Percentiles rank a stretch among this genome's conserved stretches.
These are phyloP conservation scores for Aquilaria sinensis DNA, from an alignment of 345 rosid genomes.

Conservation along the genomic window DNA sequence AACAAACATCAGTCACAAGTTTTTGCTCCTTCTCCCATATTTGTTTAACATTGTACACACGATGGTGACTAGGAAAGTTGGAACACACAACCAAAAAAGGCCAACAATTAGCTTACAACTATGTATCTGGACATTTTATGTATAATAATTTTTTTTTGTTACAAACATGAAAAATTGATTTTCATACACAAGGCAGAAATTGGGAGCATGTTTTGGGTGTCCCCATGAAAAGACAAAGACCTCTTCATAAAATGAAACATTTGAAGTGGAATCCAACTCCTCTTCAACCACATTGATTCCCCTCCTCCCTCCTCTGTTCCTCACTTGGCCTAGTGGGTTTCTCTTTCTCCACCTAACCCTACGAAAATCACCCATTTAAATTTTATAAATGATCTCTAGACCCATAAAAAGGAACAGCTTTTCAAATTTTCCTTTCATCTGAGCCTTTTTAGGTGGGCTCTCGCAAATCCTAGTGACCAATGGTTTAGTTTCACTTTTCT, in stretches of 20 bases:
- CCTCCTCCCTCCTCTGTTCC: constrained; percentile 9
- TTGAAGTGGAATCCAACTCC: constrained; percentile 95
- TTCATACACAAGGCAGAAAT: constrained; percentile 22
- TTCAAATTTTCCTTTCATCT: constrained; percentile 21
- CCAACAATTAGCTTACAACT: no score
- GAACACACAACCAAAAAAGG: no score
- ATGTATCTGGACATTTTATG: no score
- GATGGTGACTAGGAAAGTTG: no score
- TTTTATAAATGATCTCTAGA: constrained; percentile 19
- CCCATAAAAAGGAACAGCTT: constrained; percentile 11
- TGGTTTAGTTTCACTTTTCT: constrained; percentile 22
- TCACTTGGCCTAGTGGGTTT: constrained; percentile 45
- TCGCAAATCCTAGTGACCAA: constrained; percentile 50
- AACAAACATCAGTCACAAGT: no score
- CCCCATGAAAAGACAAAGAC: constrained; percentile 32
- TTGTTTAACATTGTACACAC: no score
- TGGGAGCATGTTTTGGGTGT: constrained; percentile 51
- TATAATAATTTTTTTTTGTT: no score
- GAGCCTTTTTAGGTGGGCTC: constrained; percentile 44
- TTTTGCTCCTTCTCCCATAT: no score
- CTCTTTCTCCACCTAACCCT: constrained; percentile 89
- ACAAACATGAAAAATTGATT: constrained; percentile 6
- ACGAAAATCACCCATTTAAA: constrained; percentile 36
- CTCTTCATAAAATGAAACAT: constrained; percentile 44
- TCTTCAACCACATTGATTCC: constrained; percentile 54